A percentile compares a stretch with the other conserved stretches of the same genome.
Conservation (phyloP, 768 basidiomycete genomes). For the Tephrocybe sp. region DNA sequence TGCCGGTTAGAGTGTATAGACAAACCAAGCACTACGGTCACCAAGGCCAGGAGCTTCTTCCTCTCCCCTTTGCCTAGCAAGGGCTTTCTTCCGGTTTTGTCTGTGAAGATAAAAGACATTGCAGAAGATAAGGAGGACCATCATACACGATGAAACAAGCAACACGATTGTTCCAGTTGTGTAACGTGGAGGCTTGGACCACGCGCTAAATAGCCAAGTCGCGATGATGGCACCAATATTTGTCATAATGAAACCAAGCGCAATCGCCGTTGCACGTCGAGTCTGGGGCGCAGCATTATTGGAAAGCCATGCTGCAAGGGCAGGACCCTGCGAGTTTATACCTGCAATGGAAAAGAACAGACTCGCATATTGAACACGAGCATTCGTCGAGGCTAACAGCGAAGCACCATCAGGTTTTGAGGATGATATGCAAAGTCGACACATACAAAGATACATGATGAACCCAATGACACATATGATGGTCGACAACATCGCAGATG, state of each 20-base stretch:
- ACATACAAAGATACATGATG: conserved; percentile 35
- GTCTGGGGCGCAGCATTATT: conserved; percentile 51
- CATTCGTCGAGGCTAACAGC: conserved; percentile 21
- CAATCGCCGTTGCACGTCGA: conserved; percentile 48
- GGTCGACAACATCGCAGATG: conserved; percentile 29
- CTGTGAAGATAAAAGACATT: conserved; percentile 39
- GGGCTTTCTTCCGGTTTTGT: conserved; percentile 45
- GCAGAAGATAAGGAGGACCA: conserved; percentile 30
- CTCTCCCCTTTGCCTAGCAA: conserved; percentile 27
- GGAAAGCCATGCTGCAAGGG: conserved; percentile 45
- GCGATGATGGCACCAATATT: conserved; percentile 51
- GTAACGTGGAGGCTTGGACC: conserved; percentile 51
- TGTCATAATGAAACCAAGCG: conserved; percentile 39
- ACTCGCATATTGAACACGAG: conserved; percentile 39
- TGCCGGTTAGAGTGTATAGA: background rate
- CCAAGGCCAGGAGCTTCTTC: conserved; percentile 43
- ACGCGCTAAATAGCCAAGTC: conserved; percentile 53
- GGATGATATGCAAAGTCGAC: background rate
- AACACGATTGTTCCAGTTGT: conserved; percentile 42
- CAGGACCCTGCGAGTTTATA: conserved; percentile 38
- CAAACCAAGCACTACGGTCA: conserved; percentile 49
- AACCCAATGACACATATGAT: conserved; percentile 35
- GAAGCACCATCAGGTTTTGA: background rate
- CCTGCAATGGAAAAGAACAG: conserved; percentile 46
- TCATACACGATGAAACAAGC: conserved; percentile 36